These are phyloP conservation scores for Xylaria hypoxylon DNA, from an alignment of 2,329 filamentous ascomycete genomes.

Conservation along the genomic window DNA sequence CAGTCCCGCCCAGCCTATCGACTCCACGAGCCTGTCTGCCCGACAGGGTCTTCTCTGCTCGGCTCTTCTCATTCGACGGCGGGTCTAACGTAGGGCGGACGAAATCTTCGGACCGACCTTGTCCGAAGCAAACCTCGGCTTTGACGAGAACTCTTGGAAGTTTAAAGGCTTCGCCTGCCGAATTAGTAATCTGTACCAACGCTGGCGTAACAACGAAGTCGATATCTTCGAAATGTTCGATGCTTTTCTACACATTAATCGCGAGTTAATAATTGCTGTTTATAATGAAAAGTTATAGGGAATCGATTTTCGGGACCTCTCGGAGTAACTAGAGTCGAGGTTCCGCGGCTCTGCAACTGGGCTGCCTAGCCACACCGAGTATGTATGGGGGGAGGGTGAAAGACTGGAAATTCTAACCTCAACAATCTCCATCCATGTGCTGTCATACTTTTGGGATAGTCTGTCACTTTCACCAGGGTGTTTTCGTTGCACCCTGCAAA, in stretches of 20 bases:
- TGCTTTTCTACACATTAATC: not conserved
- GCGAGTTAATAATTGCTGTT: not conserved
- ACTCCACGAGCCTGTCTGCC: not conserved
- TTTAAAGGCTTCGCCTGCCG: conserved; percentile 6
- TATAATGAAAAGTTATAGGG: not conserved
- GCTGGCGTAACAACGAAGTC: conserved; percentile 29
- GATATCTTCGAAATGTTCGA: not conserved
- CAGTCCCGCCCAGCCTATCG: not conserved
- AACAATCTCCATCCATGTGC: conserved; percentile 24
- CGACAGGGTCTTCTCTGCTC: not conserved
- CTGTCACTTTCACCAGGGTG: not conserved
- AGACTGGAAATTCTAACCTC: conserved; percentile 12
- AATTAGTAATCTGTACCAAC: conserved; percentile 20
- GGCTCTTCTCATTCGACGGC: not conserved
- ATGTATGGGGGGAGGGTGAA: not conserved
- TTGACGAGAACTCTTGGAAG: conserved; percentile 7
- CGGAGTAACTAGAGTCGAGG: not conserved
- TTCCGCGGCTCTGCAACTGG: not conserved
- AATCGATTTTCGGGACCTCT: not conserved
- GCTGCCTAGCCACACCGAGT: too few relatives aligned
- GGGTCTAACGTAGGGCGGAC: not conserved
- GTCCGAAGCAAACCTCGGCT: conserved; percentile 28
- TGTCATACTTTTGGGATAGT: not conserved
- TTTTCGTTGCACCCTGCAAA: not conserved
- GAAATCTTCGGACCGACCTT: not conserved